phyloP scores from a whole-genome alignment of 1,139 yeast species.

The Blastobotrys capitulatus region DNA sequence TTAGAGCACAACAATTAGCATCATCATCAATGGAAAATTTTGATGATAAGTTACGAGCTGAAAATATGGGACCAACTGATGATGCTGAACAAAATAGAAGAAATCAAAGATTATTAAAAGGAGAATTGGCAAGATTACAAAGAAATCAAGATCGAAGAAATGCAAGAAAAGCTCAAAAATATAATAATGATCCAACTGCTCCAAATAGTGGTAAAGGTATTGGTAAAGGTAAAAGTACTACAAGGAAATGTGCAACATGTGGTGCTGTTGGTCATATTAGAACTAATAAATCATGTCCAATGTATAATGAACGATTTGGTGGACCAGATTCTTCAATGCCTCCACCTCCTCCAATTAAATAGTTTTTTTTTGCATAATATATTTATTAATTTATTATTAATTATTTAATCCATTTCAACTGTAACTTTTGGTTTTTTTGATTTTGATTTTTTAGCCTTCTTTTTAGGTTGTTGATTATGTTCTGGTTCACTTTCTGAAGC shows the following conservation, averaged over 20 bases:
- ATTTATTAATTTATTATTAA: neutral
- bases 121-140: slow-evolving; percentile 77
- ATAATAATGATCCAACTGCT: slow-evolving; percentile 30
- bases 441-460: slow-evolving; percentile 42
- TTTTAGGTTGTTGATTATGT: slow-evolving; percentile 37
- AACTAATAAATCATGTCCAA: slow-evolving; percentile 87
- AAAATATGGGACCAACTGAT: slow-evolving; percentile 60
- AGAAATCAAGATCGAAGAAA: slow-evolving; percentile 62
- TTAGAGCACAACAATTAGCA: slow-evolving; percentile 37
- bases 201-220: slow-evolving; percentile 29
- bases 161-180: slow-evolving; percentile 47
- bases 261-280: slow-evolving; percentile 94
- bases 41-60: slow-evolving; percentile 41
- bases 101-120: slow-evolving; percentile 72
- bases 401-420: slow-evolving; percentile 17
- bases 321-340: slow-evolving; percentile 13
- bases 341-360: slow-evolving; percentile 6
- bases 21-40: slow-evolving; percentile 6
- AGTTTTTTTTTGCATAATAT: neutral
- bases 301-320: slow-evolving; percentile 46
- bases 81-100: slow-evolving; percentile 81
- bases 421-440: slow-evolving; percentile 24
- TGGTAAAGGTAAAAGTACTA: slow-evolving; percentile 54
- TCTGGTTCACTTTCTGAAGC: slow-evolving; percentile 19
- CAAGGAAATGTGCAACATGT: slow-evolving; percentile 87